Evolutionary conservation across 805 yeast species (phyloP).

Genomic region (Kodamaea leandrae): DNA sequence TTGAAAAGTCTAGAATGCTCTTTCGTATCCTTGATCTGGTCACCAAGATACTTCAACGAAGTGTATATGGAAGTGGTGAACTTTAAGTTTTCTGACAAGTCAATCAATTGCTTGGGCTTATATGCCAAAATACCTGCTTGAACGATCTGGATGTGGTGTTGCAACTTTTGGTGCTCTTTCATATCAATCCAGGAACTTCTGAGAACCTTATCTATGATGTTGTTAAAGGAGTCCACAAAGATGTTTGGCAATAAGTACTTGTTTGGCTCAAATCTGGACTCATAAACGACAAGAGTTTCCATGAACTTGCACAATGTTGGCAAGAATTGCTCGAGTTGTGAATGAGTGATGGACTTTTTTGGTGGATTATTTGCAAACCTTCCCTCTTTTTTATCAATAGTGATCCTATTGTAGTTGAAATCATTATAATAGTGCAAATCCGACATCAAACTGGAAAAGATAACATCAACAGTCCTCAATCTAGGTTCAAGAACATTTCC

Average conservation of each 20-base stretch:
- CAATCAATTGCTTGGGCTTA: slow-evolving; percentile 23
- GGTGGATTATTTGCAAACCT: slow-evolving; percentile 24
- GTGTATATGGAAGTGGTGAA: slow-evolving; percentile 18
- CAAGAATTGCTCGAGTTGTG: slow-evolving; percentile 24
- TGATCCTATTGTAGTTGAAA: slow-evolving; percentile 22
- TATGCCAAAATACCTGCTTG: slow-evolving; percentile 30
- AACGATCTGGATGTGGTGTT: slow-evolving; percentile 26
- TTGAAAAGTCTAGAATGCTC: slow-evolving; percentile 5
- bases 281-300: slow-evolving; percentile 21
- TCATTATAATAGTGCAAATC: slow-evolving; percentile 30
- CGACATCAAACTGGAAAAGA: slow-evolving; percentile 28
- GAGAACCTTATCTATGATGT: slow-evolving; percentile 24
- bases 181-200: slow-evolving; percentile 24
- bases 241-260: slow-evolving; percentile 18
- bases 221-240: slow-evolving; percentile 24
- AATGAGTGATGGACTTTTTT: slow-evolving; percentile 21
- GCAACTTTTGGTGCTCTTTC: slow-evolving; percentile 14
- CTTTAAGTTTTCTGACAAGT: slow-evolving; percentile 17
- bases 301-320: slow-evolving; percentile 23
- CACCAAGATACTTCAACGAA: slow-evolving; percentile 24
- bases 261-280: slow-evolving; percentile 13
- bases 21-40: slow-evolving; percentile 2
- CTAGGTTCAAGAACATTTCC: slow-evolving; percentile 20
- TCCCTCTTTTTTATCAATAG: slow-evolving; percentile 13
- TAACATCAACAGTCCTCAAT: slow-evolving; percentile 27